A percentile compares a stretch with the other conserved stretches of the same genome.
Evolutionary conservation across 345 rosid species (phyloP).

Genomic region (Mercurialis annua): DNA sequence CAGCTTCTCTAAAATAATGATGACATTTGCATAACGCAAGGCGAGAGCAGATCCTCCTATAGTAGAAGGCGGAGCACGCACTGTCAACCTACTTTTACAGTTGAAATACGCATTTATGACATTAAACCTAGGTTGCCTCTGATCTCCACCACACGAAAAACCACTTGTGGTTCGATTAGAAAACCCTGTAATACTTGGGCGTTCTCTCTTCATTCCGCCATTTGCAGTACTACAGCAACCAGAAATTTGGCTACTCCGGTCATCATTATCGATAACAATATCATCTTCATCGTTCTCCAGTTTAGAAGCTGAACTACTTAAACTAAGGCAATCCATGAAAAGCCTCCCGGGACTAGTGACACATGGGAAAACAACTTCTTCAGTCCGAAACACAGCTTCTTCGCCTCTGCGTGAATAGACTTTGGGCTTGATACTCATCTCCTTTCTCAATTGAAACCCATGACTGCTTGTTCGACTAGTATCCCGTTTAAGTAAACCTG

Average conservation of each 20-base stretch:
- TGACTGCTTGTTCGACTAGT: conserved; percentile 45
- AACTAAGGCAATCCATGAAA: conserved; percentile 77
- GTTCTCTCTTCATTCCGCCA: conserved; percentile 37
- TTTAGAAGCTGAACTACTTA: conserved; percentile 62
- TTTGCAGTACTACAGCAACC: conserved; percentile 36
- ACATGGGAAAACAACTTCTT: conserved; percentile 71
- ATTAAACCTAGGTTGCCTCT: conserved; percentile 21
- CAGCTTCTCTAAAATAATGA: conserved; percentile 86
- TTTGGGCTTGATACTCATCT: conserved; percentile 34
- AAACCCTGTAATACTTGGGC: conserved; percentile 22
- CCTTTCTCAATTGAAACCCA: conserved; percentile 30
- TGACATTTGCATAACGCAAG: conserved; percentile 82
- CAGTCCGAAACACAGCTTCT: conserved; percentile 40
- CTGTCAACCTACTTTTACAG: conserved; percentile 49
- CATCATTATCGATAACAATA: conserved; percentile 29
- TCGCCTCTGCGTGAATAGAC: conserved; percentile 45
- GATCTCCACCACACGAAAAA: conserved; percentile 35
- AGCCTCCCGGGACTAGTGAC: conserved; percentile 79
- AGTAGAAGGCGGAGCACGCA: conserved; percentile 58
- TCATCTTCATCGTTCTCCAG: conserved; percentile 42
- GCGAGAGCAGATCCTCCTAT: conserved; percentile 91
- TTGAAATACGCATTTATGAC: conserved; percentile 38
- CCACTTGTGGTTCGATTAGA: conserved; percentile 20
- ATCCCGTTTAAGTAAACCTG: conserved; percentile 46
- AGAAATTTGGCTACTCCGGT: conserved; percentile 45